Evolutionary conservation across 1,284 basidiomycete species (phyloP).

Genomic region (Inonotus hispidus): DNA sequence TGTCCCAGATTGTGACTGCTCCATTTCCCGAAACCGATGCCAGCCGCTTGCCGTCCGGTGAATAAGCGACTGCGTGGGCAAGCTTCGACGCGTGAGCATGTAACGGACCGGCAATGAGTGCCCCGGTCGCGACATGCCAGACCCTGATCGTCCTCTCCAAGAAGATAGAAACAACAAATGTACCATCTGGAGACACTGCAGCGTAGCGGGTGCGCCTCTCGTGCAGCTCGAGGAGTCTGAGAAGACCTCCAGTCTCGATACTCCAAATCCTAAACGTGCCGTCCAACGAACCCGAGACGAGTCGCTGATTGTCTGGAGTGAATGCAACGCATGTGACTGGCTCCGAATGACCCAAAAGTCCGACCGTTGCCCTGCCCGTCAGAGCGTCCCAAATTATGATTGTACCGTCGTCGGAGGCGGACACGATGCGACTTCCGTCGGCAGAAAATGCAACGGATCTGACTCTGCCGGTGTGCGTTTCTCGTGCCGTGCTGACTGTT

Average conservation of each 20-base stretch:
- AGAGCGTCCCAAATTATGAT: constrained; percentile 14
- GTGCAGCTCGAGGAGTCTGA: background rate
- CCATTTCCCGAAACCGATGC: background rate
- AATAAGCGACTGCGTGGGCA: background rate
- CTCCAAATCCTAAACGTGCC: background rate
- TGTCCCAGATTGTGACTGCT: background rate
- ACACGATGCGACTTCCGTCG: constrained; percentile 12
- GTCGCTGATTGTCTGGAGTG: background rate
- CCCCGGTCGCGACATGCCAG: background rate
- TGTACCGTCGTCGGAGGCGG: constrained; percentile 12
- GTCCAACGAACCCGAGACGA: background rate
- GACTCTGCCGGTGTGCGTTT: constrained; percentile 9
- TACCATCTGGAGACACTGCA: background rate
- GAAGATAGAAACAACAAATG: background rate
- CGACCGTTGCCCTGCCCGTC: background rate
- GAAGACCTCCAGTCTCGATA: background rate
- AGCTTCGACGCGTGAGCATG: background rate
- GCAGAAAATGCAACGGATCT: constrained; percentile 8
- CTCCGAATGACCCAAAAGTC: background rate
- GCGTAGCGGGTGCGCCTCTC: background rate
- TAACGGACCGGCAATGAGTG: background rate
- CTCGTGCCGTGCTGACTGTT: background rate
- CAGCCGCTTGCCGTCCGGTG: background rate
- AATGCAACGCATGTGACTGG: background rate
- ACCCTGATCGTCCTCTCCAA: background rate